A percentile compares a stretch with the other conserved stretches of the same genome.
phyloP scores from a whole-genome alignment of 352 stramenopile species.

The Globisporangium carolinianum region DNA sequence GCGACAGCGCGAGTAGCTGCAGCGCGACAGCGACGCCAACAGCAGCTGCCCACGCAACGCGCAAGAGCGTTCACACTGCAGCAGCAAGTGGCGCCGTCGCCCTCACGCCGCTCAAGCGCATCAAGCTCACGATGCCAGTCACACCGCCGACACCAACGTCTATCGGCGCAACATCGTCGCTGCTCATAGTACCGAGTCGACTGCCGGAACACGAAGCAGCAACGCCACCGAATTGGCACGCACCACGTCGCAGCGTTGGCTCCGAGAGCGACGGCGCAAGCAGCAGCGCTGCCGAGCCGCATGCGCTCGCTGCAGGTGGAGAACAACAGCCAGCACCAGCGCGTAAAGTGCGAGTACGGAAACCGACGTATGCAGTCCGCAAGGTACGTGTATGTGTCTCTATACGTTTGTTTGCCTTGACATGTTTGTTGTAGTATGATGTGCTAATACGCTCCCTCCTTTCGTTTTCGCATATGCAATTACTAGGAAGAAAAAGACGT shows the following conservation, averaged over 20 bases:
- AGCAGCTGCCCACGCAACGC: too few relatives aligned
- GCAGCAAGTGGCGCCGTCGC: too few relatives aligned
- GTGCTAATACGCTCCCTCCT: too few relatives aligned
- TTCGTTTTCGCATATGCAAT: too few relatives aligned
- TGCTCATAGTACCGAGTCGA: too few relatives aligned
- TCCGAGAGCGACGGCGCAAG: constrained; percentile 13
- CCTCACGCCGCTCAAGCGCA: background rate
- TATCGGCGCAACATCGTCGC: background rate
- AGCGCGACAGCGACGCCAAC: background rate
- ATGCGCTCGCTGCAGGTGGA: too few relatives aligned
- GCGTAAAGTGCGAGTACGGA: constrained; percentile 14
- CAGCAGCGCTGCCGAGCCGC: constrained; percentile 7
- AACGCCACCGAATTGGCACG: too few relatives aligned
- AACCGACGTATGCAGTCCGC: constrained; percentile 15
- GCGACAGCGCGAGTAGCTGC: background rate
- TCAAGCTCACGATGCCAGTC: background rate
- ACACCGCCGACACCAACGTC: background rate
- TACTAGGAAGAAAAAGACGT: constrained; percentile 37
- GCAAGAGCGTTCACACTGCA: too few relatives aligned
- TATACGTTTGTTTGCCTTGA: background rate
- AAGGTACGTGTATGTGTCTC: constrained; percentile 3
- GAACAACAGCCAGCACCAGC: background rate
- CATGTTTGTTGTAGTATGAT: background rate
- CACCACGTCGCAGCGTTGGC: constrained; percentile 3
- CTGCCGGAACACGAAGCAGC: too few relatives aligned